A percentile compares a stretch with the other conserved stretches of the same genome.
These are phyloP conservation scores for Ophiostoma himal-ulmi DNA, from an alignment of 2,329 filamentous ascomycete genomes.

Conservation along the genomic window DNA sequence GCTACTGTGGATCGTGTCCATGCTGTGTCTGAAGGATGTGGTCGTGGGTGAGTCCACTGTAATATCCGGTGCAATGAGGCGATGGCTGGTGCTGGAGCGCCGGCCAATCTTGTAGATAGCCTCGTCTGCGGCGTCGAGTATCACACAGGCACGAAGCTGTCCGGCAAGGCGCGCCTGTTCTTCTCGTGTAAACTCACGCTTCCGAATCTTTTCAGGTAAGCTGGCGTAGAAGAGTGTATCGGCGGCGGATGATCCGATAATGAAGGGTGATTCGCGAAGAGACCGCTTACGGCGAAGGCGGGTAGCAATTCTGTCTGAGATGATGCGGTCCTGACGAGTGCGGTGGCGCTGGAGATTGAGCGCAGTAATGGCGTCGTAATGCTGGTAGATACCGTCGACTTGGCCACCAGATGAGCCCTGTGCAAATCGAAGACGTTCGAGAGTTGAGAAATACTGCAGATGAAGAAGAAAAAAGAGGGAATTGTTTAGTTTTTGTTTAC, in stretches of 20 bases:
- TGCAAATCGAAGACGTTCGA: conserved; percentile 63
- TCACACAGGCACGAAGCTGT: conserved; percentile 39
- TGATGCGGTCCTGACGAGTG: conserved; percentile 30
- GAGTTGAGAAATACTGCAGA: conserved; percentile 63
- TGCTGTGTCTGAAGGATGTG: conserved; percentile 22
- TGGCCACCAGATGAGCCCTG: conserved; percentile 36
- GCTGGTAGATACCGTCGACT: conserved; percentile 35
- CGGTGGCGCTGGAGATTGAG: conserved; percentile 31
- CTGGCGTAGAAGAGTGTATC: conserved; percentile 64
- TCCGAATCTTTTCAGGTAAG: conserved; percentile 66
- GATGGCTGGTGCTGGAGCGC: conserved; percentile 33
- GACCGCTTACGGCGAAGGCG: conserved; percentile 31
- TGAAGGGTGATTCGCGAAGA: conserved; percentile 28
- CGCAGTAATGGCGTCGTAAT: conserved; percentile 35
- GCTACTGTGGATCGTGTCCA: conserved; percentile 19
- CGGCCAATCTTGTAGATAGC: conserved; percentile 46
- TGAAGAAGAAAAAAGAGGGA: conserved; percentile 15
- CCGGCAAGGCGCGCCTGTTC: conserved; percentile 60
- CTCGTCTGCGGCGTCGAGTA: conserved; percentile 46
- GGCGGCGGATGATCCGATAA: conserved; percentile 31
- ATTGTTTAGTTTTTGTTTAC: conserved; percentile 25
- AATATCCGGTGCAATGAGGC: conserved; percentile 30
- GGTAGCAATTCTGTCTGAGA: conserved; percentile 32
- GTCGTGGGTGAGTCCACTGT: conserved; percentile 25
- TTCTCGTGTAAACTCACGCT: conserved; percentile 63